Evolutionary conservation across 1,284 basidiomycete genomes (phyloP).

Genomic region (Butyriboletus appendiculatus): DNA sequence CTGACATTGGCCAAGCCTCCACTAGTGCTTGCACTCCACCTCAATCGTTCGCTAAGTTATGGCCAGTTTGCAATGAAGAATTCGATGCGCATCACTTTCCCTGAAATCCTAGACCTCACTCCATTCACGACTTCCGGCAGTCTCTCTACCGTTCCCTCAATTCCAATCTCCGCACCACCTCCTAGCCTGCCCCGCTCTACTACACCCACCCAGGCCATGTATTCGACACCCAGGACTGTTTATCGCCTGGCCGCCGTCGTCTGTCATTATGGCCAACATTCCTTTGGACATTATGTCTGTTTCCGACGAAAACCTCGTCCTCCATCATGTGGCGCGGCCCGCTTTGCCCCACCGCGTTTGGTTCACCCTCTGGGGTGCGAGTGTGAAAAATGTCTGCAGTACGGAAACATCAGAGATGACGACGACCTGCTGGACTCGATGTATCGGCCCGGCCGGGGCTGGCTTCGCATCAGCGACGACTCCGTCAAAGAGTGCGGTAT

Average conservation of each 20-base stretch:
- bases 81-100: slow-evolving; percentile 75
- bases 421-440: slow-evolving; percentile 33
- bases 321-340: slow-evolving; percentile 31
- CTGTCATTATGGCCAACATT: slow-evolving; percentile 88
- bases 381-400: slow-evolving; percentile 43
- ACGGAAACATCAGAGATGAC: slow-evolving; percentile 46
- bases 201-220: slow-evolving; percentile 57
- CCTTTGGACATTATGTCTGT: slow-evolving; percentile 90
- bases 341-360: slow-evolving; percentile 49
- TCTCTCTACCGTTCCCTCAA: slow-evolving; percentile 67
- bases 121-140: slow-evolving; percentile 78
- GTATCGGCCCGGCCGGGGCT: slow-evolving; percentile 57
- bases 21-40: slow-evolving; percentile 78
- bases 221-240: slow-evolving; percentile 54
- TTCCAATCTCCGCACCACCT: slow-evolving; percentile 63
- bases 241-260: slow-evolving; percentile 84
- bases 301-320: slow-evolving; percentile 78
- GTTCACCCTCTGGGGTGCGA: slow-evolving; percentile 48
- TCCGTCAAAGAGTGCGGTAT: slow-evolving; percentile 77
- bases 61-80: slow-evolving; percentile 82
- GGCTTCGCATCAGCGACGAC: slow-evolving; percentile 87
- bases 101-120: slow-evolving; percentile 84
- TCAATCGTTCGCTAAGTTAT: slow-evolving; percentile 83
- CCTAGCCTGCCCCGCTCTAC: slow-evolving; percentile 45
- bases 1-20: slow-evolving; percentile 60